phyloP scores from a whole-genome alignment of 192 early-diverging fungal genomes.

The Borealophlyctis nickersoniae region DNA sequence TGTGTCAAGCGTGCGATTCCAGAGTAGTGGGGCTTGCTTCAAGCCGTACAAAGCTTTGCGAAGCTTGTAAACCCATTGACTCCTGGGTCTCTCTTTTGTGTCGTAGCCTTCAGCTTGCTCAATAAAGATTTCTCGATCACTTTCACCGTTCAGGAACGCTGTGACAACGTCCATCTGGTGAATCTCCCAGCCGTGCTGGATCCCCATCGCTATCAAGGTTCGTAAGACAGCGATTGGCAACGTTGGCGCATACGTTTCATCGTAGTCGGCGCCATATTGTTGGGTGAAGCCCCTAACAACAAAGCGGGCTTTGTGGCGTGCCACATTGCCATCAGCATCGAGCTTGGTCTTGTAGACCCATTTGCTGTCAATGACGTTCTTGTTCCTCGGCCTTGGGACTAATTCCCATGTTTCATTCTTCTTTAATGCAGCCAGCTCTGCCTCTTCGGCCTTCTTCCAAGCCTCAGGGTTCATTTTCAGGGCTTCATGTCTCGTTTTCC shows the following conservation, averaged over 20 bases:
- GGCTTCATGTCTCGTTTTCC: too few relatives aligned
- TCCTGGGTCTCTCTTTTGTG: too few relatives aligned
- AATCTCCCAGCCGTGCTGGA: not conserved
- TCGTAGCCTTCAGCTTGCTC: conserved; percentile 27
- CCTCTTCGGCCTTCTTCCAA: not conserved
- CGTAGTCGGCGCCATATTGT: conserved; percentile 14
- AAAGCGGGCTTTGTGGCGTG: conserved; percentile 27
- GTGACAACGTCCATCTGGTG: conserved; percentile 25
- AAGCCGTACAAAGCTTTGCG: too few relatives aligned
- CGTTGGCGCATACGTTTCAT: conserved; percentile 24
- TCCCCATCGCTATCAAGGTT: conserved; percentile 2
- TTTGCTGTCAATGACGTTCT: conserved; percentile 18
- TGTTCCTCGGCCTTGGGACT: not conserved
- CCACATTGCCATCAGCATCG: conserved; percentile 12
- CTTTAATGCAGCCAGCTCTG: not conserved
- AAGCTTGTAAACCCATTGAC: too few relatives aligned
- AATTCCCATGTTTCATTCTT: conserved; percentile 16
- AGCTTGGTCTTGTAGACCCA: conserved; percentile 32
- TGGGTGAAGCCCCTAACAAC: conserved; percentile 33
- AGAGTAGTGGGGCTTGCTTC: too few relatives aligned
- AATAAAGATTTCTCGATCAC: conserved; percentile 28
- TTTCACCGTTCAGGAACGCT: conserved; percentile 28
- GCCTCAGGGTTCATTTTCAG: too few relatives aligned
- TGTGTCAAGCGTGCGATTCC: too few relatives aligned
- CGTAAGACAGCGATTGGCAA: not conserved